Base-by-base conservation (phyloP, 1,139 yeast species). In the Citeromyces hawaiiensis region DNA sequence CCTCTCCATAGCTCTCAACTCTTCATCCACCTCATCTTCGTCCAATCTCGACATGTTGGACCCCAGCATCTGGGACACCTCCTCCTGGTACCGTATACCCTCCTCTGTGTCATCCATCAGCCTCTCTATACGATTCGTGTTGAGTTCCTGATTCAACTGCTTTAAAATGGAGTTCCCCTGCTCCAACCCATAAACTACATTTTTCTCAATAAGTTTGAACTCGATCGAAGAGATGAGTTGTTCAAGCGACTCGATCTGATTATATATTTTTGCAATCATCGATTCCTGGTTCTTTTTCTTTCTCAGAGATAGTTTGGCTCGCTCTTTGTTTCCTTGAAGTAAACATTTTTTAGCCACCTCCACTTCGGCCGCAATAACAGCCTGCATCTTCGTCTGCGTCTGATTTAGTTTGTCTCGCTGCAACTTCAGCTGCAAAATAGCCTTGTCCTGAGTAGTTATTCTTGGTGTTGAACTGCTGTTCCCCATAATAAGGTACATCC, bases 101-200 rank as follows among this genome's bases (percentile, higher is more conserved):
- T 86, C 96, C 38, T 81, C 86, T 27, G 83, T 70, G 42, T 85
- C 93, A 54, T 88, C 96, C 71, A 88, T 61, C 4, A 91, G 66
- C 53, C 69, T 70, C 50, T 87, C 96, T n/a, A 87, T 82, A 51
- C 74, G 74, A 35, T 83, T 91, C 13, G 83, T 56, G 36, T 76
- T 76, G 75, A 87, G 72, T 51, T 88, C 96, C 41, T 64, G 64
- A 57, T 91, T 88, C 44, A 91, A 66, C 47, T 74, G 76, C 48
- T 70, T 76, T 47, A 91, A 67, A 7, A 86, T 85, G 43, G 68
- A 63, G 54, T 82, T 86, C 19, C 97, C 97, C 47, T 82, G 80
- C 48, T 75, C 68, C 37, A 91, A 64, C 0, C 96, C 96, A 45
- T 70, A 72, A 13, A 87, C 49, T 39, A 91, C 88, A 51, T 86